phyloP scores from a whole-genome alignment of 2,329 filamentous ascomycete genomes.

The Leptographium galeiforme region DNA sequence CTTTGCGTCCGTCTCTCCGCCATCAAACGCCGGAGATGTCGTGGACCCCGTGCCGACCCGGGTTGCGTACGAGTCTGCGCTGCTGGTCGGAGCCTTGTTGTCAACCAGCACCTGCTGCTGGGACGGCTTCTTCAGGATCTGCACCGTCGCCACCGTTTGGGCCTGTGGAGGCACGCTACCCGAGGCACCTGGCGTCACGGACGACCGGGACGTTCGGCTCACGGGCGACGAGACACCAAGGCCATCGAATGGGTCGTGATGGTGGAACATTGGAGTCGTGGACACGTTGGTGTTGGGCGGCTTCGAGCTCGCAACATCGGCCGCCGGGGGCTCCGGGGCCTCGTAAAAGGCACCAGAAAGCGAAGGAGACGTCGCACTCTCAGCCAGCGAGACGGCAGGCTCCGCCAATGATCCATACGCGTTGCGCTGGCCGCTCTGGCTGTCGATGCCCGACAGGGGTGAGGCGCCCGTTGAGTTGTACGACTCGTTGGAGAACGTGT shows the following conservation, averaged over 20 bases:
- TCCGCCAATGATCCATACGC: background rate
- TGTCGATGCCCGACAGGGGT: constrained; percentile 27
- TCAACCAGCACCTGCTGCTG: constrained; percentile 27
- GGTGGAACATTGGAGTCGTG: constrained; percentile 17
- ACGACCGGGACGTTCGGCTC: constrained; percentile 27
- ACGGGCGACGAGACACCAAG: constrained; percentile 24
- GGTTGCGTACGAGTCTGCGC: constrained; percentile 27
- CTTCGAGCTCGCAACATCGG: background rate
- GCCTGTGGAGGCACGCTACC: constrained; percentile 13
- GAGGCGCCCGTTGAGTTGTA: constrained; percentile 30
- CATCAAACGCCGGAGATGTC: background rate
- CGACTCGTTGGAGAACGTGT: constrained; percentile 22
- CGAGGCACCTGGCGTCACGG: constrained; percentile 18
- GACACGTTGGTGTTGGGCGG: constrained; percentile 16
- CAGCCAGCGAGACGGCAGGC: background rate
- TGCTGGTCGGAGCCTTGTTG: constrained; percentile 18
- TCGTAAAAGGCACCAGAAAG: background rate
- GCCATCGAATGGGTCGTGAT: constrained; percentile 29
- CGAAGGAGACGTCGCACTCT: background rate
- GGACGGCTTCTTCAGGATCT: constrained; percentile 38
- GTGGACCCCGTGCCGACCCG: background rate
- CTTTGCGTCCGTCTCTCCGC: constrained; percentile 5
- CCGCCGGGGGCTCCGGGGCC: background rate
- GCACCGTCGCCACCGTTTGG: constrained; percentile 21
- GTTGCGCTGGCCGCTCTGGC: constrained; percentile 13